These are phyloP conservation scores for Cucurbita maxima DNA, from an alignment of 306 rosid genomes.

Conservation along the genomic window DNA sequence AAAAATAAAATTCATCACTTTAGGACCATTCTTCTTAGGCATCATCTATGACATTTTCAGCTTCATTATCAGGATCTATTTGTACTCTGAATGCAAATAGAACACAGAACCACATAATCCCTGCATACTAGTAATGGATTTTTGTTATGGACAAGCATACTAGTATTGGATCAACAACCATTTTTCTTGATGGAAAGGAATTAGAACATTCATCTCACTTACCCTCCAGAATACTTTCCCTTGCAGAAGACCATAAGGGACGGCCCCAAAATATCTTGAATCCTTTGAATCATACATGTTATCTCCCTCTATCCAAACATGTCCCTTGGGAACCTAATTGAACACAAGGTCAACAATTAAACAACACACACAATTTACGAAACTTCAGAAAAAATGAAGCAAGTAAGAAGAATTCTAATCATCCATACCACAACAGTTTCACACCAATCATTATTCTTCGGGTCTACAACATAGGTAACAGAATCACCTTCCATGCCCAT, in stretches of 20 bases:
- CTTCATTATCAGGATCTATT: neutral
- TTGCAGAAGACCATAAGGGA: constrained; percentile 55
- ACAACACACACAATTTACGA: neutral
- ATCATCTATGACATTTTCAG: neutral
- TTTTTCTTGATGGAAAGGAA: neutral
- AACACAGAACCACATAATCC: neutral
- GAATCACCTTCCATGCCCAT: constrained; percentile 61
- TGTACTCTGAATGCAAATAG: neutral
- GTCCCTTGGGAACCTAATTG: constrained; percentile 58
- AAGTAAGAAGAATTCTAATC: neutral
- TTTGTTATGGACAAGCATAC: neutral
- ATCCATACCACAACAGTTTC: constrained; percentile 50
- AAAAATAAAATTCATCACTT: neutral
- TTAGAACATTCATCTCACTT: constrained; percentile 9
- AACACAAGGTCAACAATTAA: neutral
- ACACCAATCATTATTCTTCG: constrained; percentile 22
- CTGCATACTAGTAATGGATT: neutral
- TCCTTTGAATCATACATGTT: constrained; percentile 28
- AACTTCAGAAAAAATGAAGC: neutral
- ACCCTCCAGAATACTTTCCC: constrained; percentile 61
- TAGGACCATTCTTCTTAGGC: neutral
- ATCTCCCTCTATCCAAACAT: constrained; percentile 74
- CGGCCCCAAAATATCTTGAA: constrained; percentile 62
- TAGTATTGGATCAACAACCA: neutral
- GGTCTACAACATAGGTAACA: constrained; percentile 37